Conservation (phyloP, 805 yeast genomes). For the Alloascoidea hylecoeti region DNA sequence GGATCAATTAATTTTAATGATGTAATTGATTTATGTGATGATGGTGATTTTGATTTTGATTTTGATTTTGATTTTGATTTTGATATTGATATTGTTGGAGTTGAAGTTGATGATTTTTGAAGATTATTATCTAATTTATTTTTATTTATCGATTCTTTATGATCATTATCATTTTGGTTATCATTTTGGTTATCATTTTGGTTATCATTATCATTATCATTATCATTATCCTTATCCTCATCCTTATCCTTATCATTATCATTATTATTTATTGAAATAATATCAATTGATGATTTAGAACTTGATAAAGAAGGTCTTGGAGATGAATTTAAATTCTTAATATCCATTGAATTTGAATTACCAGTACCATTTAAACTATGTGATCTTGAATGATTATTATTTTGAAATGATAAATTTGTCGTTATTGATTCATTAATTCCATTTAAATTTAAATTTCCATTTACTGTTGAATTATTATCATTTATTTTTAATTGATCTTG, state of each 20-base stretch:
- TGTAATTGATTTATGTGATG: too few relatives aligned
- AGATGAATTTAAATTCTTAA: neutral
- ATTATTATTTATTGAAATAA: neutral
- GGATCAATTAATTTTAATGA: too few relatives aligned
- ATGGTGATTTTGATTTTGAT: too few relatives aligned
- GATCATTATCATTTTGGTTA: neutral
- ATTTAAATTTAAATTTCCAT: too few relatives aligned
- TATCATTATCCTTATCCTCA: neutral
- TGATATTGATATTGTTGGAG: too few relatives aligned
- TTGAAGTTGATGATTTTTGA: too few relatives aligned
- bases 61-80: too few relatives aligned
- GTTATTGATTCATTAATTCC: too few relatives aligned
- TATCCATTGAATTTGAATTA: neutral
- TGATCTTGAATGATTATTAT: neutral
- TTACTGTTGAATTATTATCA: too few relatives aligned
- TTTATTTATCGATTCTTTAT: too few relatives aligned
- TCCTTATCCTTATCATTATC: neutral
- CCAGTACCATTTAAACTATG: neutral
- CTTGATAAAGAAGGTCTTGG: neutral
- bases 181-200: neutral
- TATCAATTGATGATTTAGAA: neutral
- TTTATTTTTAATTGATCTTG: too few relatives aligned
- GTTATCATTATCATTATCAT: neutral
- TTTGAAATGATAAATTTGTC: neutral
- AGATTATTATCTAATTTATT: too few relatives aligned